Percentiles rank a stretch among this genome's conserved stretches.
Conservation (phyloP, 2,329 filamentous ascomycete genomes). For the Calonectria multiphialidica region DNA sequence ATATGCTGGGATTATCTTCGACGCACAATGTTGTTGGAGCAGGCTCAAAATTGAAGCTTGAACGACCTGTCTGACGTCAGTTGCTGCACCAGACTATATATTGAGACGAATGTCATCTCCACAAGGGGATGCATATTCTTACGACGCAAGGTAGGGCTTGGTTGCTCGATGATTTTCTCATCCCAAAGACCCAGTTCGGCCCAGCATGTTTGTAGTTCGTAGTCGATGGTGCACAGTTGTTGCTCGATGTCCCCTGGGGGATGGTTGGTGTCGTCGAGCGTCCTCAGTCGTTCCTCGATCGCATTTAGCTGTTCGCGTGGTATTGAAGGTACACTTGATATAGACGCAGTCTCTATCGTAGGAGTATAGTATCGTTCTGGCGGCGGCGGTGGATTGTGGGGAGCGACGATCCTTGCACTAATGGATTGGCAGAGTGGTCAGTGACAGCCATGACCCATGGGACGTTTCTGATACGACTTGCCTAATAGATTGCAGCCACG, state of each 20-base stretch:
- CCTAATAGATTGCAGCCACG: not conserved
- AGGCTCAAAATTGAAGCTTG: not conserved
- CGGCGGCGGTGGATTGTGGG: not conserved
- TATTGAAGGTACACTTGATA: not conserved
- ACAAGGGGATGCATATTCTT: not conserved
- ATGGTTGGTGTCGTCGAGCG: not conserved
- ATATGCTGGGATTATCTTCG: not conserved
- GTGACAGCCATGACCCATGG: not conserved
- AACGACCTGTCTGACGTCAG: not conserved
- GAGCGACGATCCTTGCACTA: not conserved
- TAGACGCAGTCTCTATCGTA: not conserved
- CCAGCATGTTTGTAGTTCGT: constrained; percentile 1
- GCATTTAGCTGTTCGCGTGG: not conserved
- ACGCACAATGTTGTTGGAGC: constrained; percentile 9
- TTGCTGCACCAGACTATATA: not conserved
- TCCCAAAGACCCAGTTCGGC: not conserved
- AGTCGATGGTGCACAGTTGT: not conserved
- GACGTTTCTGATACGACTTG: not conserved
- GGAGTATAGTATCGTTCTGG: not conserved
- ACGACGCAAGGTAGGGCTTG: not conserved
- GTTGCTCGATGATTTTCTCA: not conserved
- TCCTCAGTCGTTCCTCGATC: not conserved
- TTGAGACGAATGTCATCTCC: not conserved
- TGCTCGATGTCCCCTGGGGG: not conserved
- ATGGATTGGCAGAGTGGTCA: not conserved